Evolutionary conservation across 2,329 filamentous ascomycete species (phyloP), one percentile per base, ranked within the genome.

Genomic region (Trichoderma pleuroti): DNA sequence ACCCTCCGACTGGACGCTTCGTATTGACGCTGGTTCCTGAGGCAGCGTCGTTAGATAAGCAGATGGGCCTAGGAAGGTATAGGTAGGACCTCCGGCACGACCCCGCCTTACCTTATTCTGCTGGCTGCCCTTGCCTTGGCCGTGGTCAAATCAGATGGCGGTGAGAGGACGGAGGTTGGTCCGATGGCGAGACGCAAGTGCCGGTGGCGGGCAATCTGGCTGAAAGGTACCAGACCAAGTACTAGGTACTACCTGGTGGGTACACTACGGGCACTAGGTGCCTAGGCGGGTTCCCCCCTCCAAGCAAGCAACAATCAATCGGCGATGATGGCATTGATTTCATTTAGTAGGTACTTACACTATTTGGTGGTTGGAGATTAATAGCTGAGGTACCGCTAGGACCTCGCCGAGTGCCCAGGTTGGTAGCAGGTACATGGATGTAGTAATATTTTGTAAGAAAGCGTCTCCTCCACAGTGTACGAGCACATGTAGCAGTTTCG

Each of bases 111-210:
- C 32, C 63, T 28, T 21, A 32, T 12, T 21, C 39, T 61, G 56
- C 52, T 54, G 24, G 12, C 56, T 34, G 54, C 54, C 54, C 18
- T 42, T 42, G 18, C 54, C 18, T 42, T 42, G 18, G 16, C 39
- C 65, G 32, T 52, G 42, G n/a, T 34, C 52, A 49, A 49, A 59
- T 26, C 26, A 59, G 66, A 68, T 68, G 66, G 66, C 66, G 66
- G 66, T 68, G 66, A 68, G 66, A n/a, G 21, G 28, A 30, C 65
- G 66, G 66, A 61, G 46, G 6, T 30, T 32, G 59, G 56, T 52
- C 56, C 56, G 66, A 68, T 68, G 56, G 49, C 39, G 28, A 52
- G 66, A 68, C 66, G 56, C 66, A 68, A 68, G 66, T 68, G 56
- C 66, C 66, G 66, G 52, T 68, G 56, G 66, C 66, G 32, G 56